Evolutionary conservation across 1,284 basidiomycete species (phyloP).

Genomic region (Entoloma clypeatum): DNA sequence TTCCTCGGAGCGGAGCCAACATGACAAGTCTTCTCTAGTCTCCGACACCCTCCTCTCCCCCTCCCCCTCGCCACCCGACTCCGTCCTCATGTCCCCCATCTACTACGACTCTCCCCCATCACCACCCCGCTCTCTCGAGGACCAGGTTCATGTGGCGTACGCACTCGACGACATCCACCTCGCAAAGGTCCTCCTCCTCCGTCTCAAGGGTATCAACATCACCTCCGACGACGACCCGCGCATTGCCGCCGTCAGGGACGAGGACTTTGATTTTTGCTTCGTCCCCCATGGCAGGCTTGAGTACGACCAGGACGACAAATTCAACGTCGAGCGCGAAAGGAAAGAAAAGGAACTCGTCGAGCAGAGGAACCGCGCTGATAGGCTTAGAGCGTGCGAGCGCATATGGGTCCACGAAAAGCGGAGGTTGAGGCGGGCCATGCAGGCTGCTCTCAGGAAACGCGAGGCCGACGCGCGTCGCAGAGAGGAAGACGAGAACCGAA

Average conservation of each 20-base stretch:
- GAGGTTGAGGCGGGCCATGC: conserved; percentile 40
- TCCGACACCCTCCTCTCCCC: conserved; percentile 21
- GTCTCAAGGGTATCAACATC: conserved; percentile 58
- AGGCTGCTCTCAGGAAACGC: conserved; percentile 31
- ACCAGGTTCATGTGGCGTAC: conserved; percentile 64
- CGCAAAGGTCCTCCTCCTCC: conserved; percentile 58
- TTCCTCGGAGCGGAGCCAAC: conserved; percentile 13
- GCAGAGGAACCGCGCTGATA: conserved; percentile 37
- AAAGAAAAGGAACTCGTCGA: conserved; percentile 31
- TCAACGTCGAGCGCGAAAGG: conserved; percentile 37
- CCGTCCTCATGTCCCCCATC: conserved; percentile 28
- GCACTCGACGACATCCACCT: conserved; percentile 61
- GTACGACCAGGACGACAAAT: conserved; percentile 43
- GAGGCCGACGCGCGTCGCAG: conserved; percentile 34
- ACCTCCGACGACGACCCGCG: conserved; percentile 56
- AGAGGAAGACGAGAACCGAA: conserved; percentile 23
- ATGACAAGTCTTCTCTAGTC: no score
- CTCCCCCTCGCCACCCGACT: conserved; percentile 25
- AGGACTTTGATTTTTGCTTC: conserved; percentile 61
- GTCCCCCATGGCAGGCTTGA: conserved; percentile 52
- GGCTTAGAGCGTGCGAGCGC: conserved; percentile 43
- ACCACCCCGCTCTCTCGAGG: conserved; percentile 49
- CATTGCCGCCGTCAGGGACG: conserved; percentile 58
- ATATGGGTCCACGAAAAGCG: conserved; percentile 51
- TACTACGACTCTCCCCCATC: conserved; percentile 43